phyloP scores from a whole-genome alignment of 179 eudicot genomes.

The Dionaea muscipula region DNA sequence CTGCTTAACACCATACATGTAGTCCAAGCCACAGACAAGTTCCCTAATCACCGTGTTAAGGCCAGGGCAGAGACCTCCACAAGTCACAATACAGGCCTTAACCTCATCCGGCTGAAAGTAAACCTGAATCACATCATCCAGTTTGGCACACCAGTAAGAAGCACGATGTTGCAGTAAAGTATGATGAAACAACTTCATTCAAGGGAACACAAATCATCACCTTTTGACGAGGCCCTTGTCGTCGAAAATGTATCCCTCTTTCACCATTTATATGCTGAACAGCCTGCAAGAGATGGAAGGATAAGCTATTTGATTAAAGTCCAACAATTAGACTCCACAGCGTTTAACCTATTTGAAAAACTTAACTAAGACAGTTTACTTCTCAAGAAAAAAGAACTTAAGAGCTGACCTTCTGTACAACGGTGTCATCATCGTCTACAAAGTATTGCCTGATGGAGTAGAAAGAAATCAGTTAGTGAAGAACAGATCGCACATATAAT shows the following conservation, averaged over 20 bases:
- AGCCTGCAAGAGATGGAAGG: slow-evolving; percentile 27
- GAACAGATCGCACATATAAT: not conserved
- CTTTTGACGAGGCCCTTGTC: slow-evolving; percentile 91
- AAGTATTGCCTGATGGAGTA: slow-evolving; percentile 55
- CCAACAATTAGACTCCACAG: too few relatives aligned
- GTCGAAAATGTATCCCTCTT: slow-evolving; percentile 84
- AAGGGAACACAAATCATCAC: slow-evolving; percentile 18
- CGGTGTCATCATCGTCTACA: slow-evolving; percentile 63
- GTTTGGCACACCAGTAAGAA: not conserved
- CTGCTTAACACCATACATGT: slow-evolving; percentile 75
- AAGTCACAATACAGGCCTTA: slow-evolving; percentile 72
- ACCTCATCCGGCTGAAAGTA: slow-evolving; percentile 70
- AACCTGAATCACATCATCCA: slow-evolving; percentile 28
- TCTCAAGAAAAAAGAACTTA: not conserved
- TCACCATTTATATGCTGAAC: slow-evolving; percentile 73
- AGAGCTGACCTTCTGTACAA: slow-evolving; percentile 46
- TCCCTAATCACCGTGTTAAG: slow-evolving; percentile 92
- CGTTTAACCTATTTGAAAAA: not conserved
- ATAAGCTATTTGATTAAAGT: not conserved
- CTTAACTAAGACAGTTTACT: not conserved
- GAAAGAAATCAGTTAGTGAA: not conserved
- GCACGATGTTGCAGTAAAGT: not conserved
- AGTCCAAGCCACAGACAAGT: slow-evolving; percentile 50
- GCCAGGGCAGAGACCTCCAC: slow-evolving; percentile 91
- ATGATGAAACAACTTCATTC: not conserved